Percentiles rank a stretch among this genome's conserved stretches.
Evolutionary conservation across 805 yeast species (phyloP).

Genomic region (Candida adriatica): DNA sequence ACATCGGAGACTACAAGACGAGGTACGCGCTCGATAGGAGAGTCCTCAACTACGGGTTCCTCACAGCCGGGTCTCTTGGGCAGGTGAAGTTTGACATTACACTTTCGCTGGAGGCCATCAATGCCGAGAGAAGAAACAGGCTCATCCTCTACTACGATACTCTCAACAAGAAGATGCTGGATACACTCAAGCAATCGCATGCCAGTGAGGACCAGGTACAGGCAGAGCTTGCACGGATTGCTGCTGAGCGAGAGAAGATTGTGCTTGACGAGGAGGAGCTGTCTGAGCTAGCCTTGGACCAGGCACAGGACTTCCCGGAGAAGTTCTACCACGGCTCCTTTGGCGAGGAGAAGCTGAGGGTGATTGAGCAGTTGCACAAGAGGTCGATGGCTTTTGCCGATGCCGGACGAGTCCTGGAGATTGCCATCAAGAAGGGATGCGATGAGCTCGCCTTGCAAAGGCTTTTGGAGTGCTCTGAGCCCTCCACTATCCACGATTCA

Average conservation of each 20-base stretch:
- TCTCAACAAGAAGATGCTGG: conserved; percentile 13
- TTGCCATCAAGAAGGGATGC: conserved; percentile 6
- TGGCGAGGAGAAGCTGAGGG: conserved; percentile 1
- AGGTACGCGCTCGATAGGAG: conserved; percentile 16
- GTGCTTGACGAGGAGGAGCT: conserved; percentile 9
- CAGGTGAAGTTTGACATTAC: conserved; percentile 23
- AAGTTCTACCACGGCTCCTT: conserved; percentile 13
- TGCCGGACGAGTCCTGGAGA: conserved; percentile 3
- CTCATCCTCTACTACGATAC: conserved; percentile 9
- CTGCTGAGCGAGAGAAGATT: conserved; percentile 11
- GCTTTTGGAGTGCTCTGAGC: conserved; percentile 9
- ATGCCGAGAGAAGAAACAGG: conserved; percentile 15
- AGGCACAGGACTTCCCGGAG: conserved; percentile 14
- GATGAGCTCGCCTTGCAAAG: not conserved
- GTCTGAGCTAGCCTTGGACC: conserved; percentile 6
- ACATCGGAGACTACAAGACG: conserved; percentile 3
- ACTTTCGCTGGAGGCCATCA: conserved; percentile 10
- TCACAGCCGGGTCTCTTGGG: conserved; percentile 20
- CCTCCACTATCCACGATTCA: conserved; percentile 2
- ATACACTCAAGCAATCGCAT: conserved; percentile 7
- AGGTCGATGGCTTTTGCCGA: conserved; percentile 9
- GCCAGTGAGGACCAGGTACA: conserved; percentile 12
- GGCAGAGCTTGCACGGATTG: conserved; percentile 15
- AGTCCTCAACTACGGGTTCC: conserved; percentile 19
- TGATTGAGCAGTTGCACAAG: conserved; percentile 6